Evolutionary conservation across 192 early-diverging fungal species (phyloP), one percentile per base, ranked within the genome.

Genomic region (Oehlia diaphana): DNA sequence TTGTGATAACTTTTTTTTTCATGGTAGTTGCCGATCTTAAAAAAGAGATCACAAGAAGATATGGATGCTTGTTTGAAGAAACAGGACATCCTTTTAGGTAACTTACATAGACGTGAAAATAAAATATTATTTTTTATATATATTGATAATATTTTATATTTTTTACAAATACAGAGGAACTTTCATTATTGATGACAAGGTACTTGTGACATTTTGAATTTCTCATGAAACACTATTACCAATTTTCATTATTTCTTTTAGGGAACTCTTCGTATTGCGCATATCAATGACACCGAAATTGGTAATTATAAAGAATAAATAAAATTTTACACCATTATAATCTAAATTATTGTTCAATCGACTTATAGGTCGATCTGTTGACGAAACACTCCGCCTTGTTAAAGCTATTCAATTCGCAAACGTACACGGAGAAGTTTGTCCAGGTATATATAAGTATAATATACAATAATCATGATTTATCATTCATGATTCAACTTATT

Each of bases 341-440:
- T 44, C 33, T 6, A 26, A 65, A 23, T 26, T 21, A 13, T 50
- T 77, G 14, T 68, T 61, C 49, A 16, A 26, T 16, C 14, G 31
- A 50, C 23, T 31, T 90, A 89, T 95, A 66, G 94, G 94, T 65
- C 92, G 94, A 76, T 90, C 86, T 9, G 92, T 96, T 71, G 90
- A 94, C 84, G 95, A 96, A 86, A 88, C 91, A 42, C 82, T 96
- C 67, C 92, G 96, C 77, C 83, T 96, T 23, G 83, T 97, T 69
- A 89, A 96, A 88, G 96, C 96, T 26, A 86, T 97, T 80, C 88
- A 94, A 84, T 95, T 92, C 89, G 89, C 91, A 74, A 95, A 95
- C 76, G 92, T 84, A 84, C 84, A 82, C 76, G 80, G 47, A 28
- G 66, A 63, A 76, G 63, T 74, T 72, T 58, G 62, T 80, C 71